phyloP scores from a whole-genome alignment of 2,329 filamentous ascomycete genomes.

The Dryadomyces quercus-mongolicae region DNA sequence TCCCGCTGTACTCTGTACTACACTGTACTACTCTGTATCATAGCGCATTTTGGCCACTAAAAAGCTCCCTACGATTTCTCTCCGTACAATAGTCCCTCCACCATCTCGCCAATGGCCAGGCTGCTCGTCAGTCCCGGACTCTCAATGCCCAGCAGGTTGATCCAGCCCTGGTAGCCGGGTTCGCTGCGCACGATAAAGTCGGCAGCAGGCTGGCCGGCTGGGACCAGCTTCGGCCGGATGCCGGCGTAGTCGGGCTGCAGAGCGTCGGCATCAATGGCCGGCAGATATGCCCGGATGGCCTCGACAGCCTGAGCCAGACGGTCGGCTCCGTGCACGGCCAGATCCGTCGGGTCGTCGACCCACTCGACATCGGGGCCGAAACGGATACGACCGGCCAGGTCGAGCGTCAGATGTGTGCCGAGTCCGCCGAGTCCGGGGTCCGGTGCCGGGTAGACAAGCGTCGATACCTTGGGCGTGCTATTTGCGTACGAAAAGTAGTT shows the following conservation, averaged over 20 bases:
- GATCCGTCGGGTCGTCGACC: conserved; percentile 59
- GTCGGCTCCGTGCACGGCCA: conserved; percentile 48
- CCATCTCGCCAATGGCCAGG: conserved; percentile 74
- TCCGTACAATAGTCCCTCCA: conserved; percentile 38
- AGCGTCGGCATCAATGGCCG: conserved; percentile 51
- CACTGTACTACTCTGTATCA: neutral
- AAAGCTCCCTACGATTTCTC: no score
- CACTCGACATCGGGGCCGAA: conserved; percentile 96
- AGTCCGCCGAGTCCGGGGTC: conserved; percentile 71
- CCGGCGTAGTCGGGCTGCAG: conserved; percentile 80
- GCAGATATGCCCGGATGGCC: conserved; percentile 72
- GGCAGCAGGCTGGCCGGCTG: conserved; percentile 50
- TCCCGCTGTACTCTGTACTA: neutral
- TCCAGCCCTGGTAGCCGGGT: conserved; percentile 66
- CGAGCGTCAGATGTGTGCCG: conserved; percentile 87
- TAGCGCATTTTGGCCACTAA: neutral
- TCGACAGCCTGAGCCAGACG: conserved; percentile 54
- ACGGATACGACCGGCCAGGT: conserved; percentile 69
- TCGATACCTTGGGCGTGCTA: conserved; percentile 49
- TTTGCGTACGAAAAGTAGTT: conserved; percentile 82
- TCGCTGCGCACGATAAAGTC: conserved; percentile 77
- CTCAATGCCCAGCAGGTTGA: conserved; percentile 88
- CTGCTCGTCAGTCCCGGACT: conserved; percentile 82
- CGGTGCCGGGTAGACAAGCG: conserved; percentile 80
- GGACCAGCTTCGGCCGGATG: conserved; percentile 68